Percentiles rank a stretch among this genome's conserved stretches.
phyloP scores from a whole-genome alignment of 2,329 filamentous ascomycete genomes.

The Hortaea sp. region DNA sequence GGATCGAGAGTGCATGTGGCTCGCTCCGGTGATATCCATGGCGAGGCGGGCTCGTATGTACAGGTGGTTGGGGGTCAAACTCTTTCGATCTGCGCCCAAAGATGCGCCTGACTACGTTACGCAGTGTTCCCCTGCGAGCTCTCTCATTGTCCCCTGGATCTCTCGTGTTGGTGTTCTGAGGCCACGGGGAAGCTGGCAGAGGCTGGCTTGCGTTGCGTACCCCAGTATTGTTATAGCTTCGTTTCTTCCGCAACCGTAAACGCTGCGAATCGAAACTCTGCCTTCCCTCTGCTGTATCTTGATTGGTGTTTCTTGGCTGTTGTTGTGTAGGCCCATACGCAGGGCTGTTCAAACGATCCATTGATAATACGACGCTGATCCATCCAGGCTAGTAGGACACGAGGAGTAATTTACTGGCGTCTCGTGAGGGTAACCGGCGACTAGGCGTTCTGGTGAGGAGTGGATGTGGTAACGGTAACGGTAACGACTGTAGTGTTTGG shows the following conservation, averaged over 20 bases:
- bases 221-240: conserved; percentile 7
- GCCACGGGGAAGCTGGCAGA: neutral
- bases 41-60: conserved; percentile 10
- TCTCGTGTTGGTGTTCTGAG: neutral
- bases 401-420: neutral
- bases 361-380: conserved; percentile 12
- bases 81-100: conserved; percentile 25
- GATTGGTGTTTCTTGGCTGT: too few species aligned
- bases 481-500: neutral
- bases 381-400: conserved; percentile 13
- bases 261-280: conserved; percentile 11
- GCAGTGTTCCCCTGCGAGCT: conserved; percentile 24
- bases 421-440: too few species aligned
- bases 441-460: neutral
- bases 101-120: conserved; percentile 26
- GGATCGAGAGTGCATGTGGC: conserved; percentile 11
- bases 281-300: conserved; percentile 2
- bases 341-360: conserved; percentile 16
- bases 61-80: conserved; percentile 1
- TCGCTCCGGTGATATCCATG: conserved; percentile 26
- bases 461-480: neutral
- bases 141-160: conserved; percentile 4
- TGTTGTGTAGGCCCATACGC: too few species aligned
- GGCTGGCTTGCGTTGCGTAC: conserved; percentile 13
- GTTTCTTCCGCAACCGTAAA: conserved; percentile 15